Percentiles rank a stretch among this genome's conserved stretches.
phyloP scores from a whole-genome alignment of 306 rosid genomes.

The Inga oerstediana region DNA sequence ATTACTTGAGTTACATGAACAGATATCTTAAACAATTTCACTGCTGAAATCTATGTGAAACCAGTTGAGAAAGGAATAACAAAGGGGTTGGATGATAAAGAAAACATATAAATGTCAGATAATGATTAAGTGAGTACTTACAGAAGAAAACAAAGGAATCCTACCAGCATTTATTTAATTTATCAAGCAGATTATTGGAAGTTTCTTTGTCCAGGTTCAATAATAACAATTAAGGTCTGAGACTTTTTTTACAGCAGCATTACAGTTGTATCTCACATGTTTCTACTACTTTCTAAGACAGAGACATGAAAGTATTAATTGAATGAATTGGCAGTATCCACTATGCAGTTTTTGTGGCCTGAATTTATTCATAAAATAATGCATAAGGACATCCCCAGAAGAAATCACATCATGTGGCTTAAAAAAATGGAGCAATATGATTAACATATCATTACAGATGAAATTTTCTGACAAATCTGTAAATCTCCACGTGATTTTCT shows the following conservation, averaged over 20 bases:
- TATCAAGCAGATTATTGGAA: not conserved
- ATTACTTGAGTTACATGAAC: not conserved
- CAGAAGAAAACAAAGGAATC: conserved; percentile 17
- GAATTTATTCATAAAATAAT: not conserved
- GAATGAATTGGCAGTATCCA: not conserved
- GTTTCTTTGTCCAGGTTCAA: not conserved
- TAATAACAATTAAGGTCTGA: not conserved
- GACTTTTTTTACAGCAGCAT: not conserved
- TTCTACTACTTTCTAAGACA: not conserved
- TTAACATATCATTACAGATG: not conserved
- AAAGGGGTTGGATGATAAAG: not conserved
- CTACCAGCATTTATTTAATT: not conserved
- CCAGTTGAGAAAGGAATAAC: no score
- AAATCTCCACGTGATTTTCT: not conserved
- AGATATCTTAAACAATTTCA: not conserved
- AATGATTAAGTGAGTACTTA: not conserved
- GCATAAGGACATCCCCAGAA: not conserved
- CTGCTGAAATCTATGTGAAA: not conserved
- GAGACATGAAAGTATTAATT: not conserved
- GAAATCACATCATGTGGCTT: conserved; percentile 6
- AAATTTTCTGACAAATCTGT: not conserved
- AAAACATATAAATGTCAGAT: not conserved
- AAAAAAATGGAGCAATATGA: not conserved
- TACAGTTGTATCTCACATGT: not conserved
- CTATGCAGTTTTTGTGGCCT: not conserved